phyloP scores from a whole-genome alignment of 306 rosid genomes.

The Pyrus communis region DNA sequence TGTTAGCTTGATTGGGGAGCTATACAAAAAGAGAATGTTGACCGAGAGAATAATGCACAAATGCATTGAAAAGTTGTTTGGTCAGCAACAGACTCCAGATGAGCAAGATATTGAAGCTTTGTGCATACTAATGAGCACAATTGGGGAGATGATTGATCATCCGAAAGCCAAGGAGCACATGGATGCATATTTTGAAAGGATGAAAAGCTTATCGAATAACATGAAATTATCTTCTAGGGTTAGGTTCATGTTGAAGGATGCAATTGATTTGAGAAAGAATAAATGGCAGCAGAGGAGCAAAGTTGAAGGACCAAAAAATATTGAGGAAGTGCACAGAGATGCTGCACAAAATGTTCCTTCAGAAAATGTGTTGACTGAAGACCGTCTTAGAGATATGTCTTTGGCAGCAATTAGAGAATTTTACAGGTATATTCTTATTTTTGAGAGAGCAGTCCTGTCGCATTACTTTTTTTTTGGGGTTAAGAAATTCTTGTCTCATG shows the following conservation, averaged over 20 bases:
- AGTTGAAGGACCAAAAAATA: slow-evolving; percentile 93
- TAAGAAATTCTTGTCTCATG: neutral
- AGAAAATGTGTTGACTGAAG: slow-evolving; percentile 46
- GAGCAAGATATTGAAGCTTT: slow-evolving; percentile 90
- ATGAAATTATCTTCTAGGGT: slow-evolving; percentile 83
- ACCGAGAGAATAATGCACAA: slow-evolving; percentile 93
- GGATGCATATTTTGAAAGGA: slow-evolving; percentile 74
- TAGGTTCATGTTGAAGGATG: slow-evolving; percentile 89
- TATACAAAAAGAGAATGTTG: slow-evolving; percentile 89
- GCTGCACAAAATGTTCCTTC: slow-evolving; percentile 60
- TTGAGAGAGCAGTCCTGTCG: too few species aligned
- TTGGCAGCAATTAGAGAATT: slow-evolving; percentile 74
- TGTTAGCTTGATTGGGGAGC: slow-evolving; percentile 88
- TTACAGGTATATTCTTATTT: slow-evolving; percentile 50
- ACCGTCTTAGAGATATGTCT: slow-evolving; percentile 47
- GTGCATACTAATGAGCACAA: slow-evolving; percentile 95
- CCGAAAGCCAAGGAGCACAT: slow-evolving; percentile 74
- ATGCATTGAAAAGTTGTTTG: slow-evolving; percentile 42
- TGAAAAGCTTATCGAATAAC: slow-evolving; percentile 59
- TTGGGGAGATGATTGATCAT: slow-evolving; percentile 96
- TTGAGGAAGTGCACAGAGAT: slow-evolving; percentile 95
- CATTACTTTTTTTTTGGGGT: too few species aligned
- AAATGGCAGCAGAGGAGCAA: slow-evolving; percentile 92
- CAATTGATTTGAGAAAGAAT: slow-evolving; percentile 79
- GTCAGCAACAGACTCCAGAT: slow-evolving; percentile 74